Evolutionary conservation across 805 yeast genomes (phyloP), one percentile per base, ranked within the genome.

Genomic region (Suhomyces vadensis): DNA sequence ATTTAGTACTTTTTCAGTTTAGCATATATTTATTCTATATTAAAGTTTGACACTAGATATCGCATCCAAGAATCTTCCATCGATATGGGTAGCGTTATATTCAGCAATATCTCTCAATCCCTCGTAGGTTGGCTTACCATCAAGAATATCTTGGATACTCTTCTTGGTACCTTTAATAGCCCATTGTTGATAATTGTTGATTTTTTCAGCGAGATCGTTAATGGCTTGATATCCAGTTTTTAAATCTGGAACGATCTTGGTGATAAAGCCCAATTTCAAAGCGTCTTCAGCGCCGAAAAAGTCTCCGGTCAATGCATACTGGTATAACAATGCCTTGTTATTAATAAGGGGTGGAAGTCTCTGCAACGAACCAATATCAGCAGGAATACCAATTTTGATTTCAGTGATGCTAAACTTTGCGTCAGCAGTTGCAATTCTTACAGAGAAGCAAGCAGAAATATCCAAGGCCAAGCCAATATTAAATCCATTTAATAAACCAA

Each of bases 301-400:
- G 20, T 77, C 76, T 6, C 84, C 92, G 0, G 89, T 81, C 50
- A 80, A 71, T 4, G 85, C 80, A 38, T 79, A 63, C 52, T 83
- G 85, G 57, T 74, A 75, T 48, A 83, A 63, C 65, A 78, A 71
- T 4, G 87, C 81, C 11, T 69, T 63, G 58, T 83, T 83, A 35
- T 74, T 74, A 14, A 75, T 74, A 1, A 82, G 44, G 14, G 57
- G 56, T 4, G 87, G 83, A 45, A 85, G 55, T 56, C 92, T 71
- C 63, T 86, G 91, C 46, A 86, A 67, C 1, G 87, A 74, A 4
- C 95, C 95, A 55, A 86, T 83, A 58, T 87, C 94, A 1, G 94
- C 90, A 29, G 87, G 77, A 57, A 87, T 72, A 2, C 92, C 94
- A 42, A 86, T 71, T 49, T 81, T 78, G 47, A 85, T 80, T 63